These are phyloP conservation scores for Erysimum cheiranthoides DNA, from an alignment of 345 rosid species.

Conservation along the genomic window DNA sequence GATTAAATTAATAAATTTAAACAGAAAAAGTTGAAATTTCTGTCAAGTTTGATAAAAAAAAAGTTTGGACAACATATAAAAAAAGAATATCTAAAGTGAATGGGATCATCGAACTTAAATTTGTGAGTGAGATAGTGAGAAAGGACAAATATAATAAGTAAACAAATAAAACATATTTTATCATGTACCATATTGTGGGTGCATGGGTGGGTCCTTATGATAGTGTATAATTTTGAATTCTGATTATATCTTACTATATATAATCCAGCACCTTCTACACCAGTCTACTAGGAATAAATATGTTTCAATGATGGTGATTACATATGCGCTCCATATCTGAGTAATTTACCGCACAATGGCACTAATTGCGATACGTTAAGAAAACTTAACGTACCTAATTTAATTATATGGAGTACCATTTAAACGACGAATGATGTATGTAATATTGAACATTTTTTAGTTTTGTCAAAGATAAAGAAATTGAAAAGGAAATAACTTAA, in stretches of 20 bases:
- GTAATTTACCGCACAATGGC: background rate
- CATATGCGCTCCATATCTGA: background rate
- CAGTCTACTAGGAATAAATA: constrained; percentile 15
- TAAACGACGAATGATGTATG: too few relatives aligned
- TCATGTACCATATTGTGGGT: constrained; percentile 39
- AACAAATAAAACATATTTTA: constrained; percentile 24
- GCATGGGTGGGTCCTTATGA: constrained; percentile 36
- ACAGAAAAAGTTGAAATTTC: background rate
- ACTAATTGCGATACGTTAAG: background rate
- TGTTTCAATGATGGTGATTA: constrained; percentile 22
- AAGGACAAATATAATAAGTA: constrained; percentile 8
- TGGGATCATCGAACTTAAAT: background rate
- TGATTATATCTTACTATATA: constrained; percentile 15
- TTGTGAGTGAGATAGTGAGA: constrained; percentile 37
- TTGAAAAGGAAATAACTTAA: background rate
- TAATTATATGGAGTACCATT: too few relatives aligned
- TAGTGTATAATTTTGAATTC: constrained; percentile 31
- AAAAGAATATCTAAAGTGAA: background rate
- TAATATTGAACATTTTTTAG: background rate
- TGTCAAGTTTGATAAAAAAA: background rate
- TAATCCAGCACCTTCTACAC: constrained; percentile 41
- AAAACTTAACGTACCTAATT: background rate
- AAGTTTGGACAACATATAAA: background rate
- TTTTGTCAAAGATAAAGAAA: background rate
- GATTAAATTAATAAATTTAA: background rate